Conservation (phyloP, 2,329 filamentous ascomycete genomes). For the Chrysosphaeria jannelii region DNA sequence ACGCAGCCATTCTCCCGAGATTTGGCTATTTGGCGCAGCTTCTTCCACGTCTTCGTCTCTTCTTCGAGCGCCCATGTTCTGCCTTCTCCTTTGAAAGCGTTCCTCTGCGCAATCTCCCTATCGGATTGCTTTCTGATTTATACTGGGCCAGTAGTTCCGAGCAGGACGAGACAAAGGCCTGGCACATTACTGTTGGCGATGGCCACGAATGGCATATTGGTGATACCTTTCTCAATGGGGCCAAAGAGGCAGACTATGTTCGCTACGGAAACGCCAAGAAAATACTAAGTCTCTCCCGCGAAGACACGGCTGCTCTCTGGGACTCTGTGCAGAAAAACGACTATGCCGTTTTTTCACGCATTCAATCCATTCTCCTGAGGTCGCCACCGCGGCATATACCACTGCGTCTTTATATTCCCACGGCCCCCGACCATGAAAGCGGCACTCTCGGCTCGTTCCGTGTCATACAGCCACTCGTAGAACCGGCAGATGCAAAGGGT, state of each 20-base stretch:
- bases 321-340: slow-evolving; percentile 52
- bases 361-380: slow-evolving; percentile 51
- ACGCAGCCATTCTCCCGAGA: slow-evolving; percentile 23
- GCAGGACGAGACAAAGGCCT: slow-evolving; percentile 12
- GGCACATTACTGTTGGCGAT: slow-evolving; percentile 22
- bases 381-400: slow-evolving; percentile 55
- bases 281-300: slow-evolving; percentile 68
- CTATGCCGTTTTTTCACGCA: slow-evolving; percentile 35
- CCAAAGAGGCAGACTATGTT: slow-evolving; percentile 56
- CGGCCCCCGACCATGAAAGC: slow-evolving; percentile 14
- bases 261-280: slow-evolving; percentile 68
- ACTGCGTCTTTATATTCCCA: slow-evolving; percentile 58
- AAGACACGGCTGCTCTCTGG: slow-evolving; percentile 62
- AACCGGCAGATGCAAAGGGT: slow-evolving; percentile 14
- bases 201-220: slow-evolving; percentile 26
- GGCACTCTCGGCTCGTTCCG: slow-evolving; percentile 22
- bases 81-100: slow-evolving; percentile 27
- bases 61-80: slow-evolving; percentile 22
- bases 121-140: slow-evolving; percentile 22
- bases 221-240: slow-evolving; percentile 32
- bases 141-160: slow-evolving; percentile 14
- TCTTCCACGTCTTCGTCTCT: slow-evolving; percentile 21
- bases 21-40: slow-evolving; percentile 28
- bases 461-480: slow-evolving; percentile 46
- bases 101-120: slow-evolving; percentile 20